phyloP scores from a whole-genome alignment of 2,329 filamentous ascomycete species.

The Ophiocordyceps camponoti-rufipedis region DNA sequence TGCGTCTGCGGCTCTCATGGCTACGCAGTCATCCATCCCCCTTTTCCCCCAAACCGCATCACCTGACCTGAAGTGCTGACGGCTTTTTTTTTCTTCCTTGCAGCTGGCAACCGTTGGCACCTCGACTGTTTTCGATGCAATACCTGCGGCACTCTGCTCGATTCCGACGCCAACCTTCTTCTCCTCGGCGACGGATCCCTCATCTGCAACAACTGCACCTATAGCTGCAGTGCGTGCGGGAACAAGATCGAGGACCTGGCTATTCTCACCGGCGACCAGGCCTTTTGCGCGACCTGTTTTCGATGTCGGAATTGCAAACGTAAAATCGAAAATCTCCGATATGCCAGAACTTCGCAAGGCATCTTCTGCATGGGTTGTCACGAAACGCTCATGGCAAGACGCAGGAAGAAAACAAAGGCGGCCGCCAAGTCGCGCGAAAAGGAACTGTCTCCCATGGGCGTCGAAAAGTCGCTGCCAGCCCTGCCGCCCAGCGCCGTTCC shows the following conservation, averaged over 20 bases:
- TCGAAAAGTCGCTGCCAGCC: slow-evolving; percentile 86
- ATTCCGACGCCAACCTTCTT: slow-evolving; percentile 93
- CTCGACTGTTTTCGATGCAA: slow-evolving; percentile 98
- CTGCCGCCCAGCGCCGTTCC: slow-evolving; percentile 60
- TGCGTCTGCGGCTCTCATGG: not conserved
- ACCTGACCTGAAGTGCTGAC: not conserved
- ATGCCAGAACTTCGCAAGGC: slow-evolving; percentile 91
- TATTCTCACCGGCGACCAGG: slow-evolving; percentile 93
- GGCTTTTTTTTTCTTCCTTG: not conserved
- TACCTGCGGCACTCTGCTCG: slow-evolving; percentile 84
- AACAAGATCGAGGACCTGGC: slow-evolving; percentile 98
- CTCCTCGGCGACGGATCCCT: slow-evolving; percentile 93
- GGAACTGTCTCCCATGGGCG: slow-evolving; percentile 46
- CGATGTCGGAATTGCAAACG: slow-evolving; percentile 95
- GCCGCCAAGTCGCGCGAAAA: slow-evolving; percentile 43
- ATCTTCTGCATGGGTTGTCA: slow-evolving; percentile 99
- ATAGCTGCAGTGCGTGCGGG: slow-evolving; percentile 89
- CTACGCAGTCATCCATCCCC: not conserved
- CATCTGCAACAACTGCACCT: slow-evolving; percentile 98
- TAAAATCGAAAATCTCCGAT: slow-evolving; percentile 95
- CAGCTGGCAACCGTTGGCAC: slow-evolving; percentile 94
- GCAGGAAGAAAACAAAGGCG: slow-evolving; percentile 70
- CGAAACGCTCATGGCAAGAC: slow-evolving; percentile 84
- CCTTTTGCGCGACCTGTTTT: slow-evolving; percentile 95
- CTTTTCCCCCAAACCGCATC: not conserved